Evolutionary conservation across 2,329 filamentous ascomycete genomes (phyloP).

Genomic region (Kalaharituber pfeilii): DNA sequence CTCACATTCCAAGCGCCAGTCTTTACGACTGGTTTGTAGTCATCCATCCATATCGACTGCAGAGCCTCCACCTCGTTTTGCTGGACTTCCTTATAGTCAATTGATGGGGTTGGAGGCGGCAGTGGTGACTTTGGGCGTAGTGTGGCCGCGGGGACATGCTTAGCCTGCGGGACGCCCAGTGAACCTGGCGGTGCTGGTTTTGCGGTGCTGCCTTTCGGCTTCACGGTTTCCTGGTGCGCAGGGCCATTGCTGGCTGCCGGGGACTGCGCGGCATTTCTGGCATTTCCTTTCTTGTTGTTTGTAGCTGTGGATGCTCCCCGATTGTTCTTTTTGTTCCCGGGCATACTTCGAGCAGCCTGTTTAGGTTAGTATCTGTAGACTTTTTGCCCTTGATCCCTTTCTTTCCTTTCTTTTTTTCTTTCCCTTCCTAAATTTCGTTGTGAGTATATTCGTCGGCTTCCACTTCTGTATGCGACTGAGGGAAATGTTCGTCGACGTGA

Average conservation of each 20-base stretch:
- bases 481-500: no score
- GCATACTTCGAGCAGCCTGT: no score
- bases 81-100: constrained; percentile 65
- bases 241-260: background rate
- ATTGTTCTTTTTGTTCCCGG: background rate
- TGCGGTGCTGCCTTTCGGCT: background rate
- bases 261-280: background rate
- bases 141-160: constrained; percentile 5
- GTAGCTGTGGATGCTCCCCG: background rate
- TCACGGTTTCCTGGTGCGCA: background rate
- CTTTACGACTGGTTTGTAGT: constrained; percentile 55
- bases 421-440: background rate
- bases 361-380: no score
- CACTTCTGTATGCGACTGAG: no score
- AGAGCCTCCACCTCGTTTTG: constrained; percentile 74
- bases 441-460: no score
- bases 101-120: constrained; percentile 17
- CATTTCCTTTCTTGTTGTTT: background rate
- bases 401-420: background rate
- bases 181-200: background rate
- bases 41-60: constrained; percentile 74
- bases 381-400: background rate
- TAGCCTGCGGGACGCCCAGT: background rate
- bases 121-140: constrained; percentile 6
- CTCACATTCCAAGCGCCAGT: constrained; percentile 68